Base-by-base conservation (phyloP, 257 asterid species). In the Gynochthodes officinalis region DNA sequence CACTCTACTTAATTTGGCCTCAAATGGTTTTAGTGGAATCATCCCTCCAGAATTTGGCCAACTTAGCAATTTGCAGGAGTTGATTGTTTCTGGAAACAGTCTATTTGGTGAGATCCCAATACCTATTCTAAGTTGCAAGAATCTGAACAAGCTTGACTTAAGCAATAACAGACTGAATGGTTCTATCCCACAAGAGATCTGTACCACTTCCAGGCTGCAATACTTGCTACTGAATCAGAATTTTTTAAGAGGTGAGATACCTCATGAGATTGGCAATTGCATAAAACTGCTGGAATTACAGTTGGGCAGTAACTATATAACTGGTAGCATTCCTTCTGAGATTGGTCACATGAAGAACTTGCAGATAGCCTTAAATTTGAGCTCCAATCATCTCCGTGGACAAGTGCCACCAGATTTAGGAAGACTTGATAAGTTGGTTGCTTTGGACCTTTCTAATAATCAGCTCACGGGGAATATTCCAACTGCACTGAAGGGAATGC, bases 401-500 rank as follows among this genome's bases (percentile, higher is more conserved):
- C 73, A 83, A 42, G 48, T 95, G 77, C 99, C 99, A 0, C 91
- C 79, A 13, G 99, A 95, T 74, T 81, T 95, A 3, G 99, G 98
- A 42, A 85, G 81, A 77, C 86, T 95, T 35, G 98, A 92, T 87
- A 95, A 90, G 88, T 84, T 95, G 70, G 99, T 95, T 77, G 85
- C 97, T 39, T 77, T 95, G 65, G 98, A 95, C 54, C 89, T 95
- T 1, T 90, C 99, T 43, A 83, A 79, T 71, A 95, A 95, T 82
- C 96, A 86, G 80, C 90, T 95, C n/a, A 58, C 80, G 37, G 98
- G 99, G 48, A 83, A 76, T 76, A 95, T 95, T 59, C 98, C 99
- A 1, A 14, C 76, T 12, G 84, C 90, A 13, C 73, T 89, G 73
- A 90, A 79, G 69, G 99, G 98, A 66, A 95, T 95, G 99, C 76